Conservation (phyloP, 2,329 filamentous ascomycete species). For the Diplocarpon mali region DNA sequence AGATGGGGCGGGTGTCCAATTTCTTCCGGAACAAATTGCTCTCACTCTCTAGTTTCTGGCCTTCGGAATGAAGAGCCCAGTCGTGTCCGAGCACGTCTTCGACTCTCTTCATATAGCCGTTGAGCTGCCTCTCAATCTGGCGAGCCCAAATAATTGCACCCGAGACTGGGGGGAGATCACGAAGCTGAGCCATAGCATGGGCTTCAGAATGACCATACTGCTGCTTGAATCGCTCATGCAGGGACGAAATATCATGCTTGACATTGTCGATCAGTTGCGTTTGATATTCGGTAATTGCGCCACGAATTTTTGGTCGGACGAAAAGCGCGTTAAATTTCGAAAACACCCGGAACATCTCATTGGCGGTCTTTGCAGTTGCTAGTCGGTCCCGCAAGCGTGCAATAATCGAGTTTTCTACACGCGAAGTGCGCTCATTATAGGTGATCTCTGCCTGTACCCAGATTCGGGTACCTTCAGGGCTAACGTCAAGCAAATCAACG, state of each 20-base stretch:
- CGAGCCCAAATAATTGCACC: slow-evolving; percentile 96
- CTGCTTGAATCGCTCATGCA: slow-evolving; percentile 97
- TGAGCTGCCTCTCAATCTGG: slow-evolving; percentile 91
- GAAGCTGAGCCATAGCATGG: slow-evolving; percentile 94
- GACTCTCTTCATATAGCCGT: slow-evolving; percentile 98
- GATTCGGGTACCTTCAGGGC: slow-evolving; percentile 74
- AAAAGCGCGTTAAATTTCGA: slow-evolving; percentile 99
- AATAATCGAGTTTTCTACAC: slow-evolving; percentile 98
- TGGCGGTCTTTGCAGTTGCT: slow-evolving; percentile 91
- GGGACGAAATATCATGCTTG: slow-evolving; percentile 82
- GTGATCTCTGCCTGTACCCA: slow-evolving; percentile 93
- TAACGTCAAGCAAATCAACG: slow-evolving; percentile 89
- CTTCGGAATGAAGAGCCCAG: slow-evolving; percentile 90
- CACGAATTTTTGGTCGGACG: slow-evolving; percentile 95
- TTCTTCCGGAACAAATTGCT: slow-evolving; percentile 93
- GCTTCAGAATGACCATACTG: slow-evolving; percentile 98
- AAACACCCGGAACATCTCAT: slow-evolving; percentile 99
- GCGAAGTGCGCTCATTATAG: slow-evolving; percentile 94
- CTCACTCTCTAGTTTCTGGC: slow-evolving; percentile 85
- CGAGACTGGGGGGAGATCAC: slow-evolving; percentile 88
- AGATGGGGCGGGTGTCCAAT: slow-evolving; percentile 85
- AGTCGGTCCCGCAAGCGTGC: slow-evolving; percentile 83
- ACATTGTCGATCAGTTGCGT: slow-evolving; percentile 97
- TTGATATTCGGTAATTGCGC: slow-evolving; percentile 96
- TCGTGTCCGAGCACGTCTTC: slow-evolving; percentile 92